Conservation (phyloP, 768 basidiomycete species). For the Mycena belliarum region DNA sequence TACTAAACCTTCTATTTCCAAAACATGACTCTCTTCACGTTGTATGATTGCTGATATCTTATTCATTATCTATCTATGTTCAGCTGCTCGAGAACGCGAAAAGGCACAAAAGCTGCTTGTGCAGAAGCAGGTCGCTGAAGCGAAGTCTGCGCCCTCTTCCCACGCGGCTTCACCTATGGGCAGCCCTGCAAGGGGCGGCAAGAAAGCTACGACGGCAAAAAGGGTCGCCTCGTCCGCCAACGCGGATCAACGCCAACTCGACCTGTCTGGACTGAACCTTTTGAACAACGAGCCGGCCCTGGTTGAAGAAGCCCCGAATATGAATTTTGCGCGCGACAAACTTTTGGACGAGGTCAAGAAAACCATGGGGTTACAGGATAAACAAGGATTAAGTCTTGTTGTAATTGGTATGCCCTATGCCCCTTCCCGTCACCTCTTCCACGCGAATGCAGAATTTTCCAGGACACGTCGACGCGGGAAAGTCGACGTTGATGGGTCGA, state of each 20-base stretch:
- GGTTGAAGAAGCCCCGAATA: constrained; percentile 60
- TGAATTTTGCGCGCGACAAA: constrained; percentile 75
- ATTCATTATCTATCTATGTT: constrained; percentile 40
- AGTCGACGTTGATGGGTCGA: constrained; percentile 96
- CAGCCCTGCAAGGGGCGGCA: constrained; percentile 43
- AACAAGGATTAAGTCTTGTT: constrained; percentile 80
- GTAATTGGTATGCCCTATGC: constrained; percentile 81
- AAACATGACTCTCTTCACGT: constrained; percentile 24
- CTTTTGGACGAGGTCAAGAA: constrained; percentile 77
- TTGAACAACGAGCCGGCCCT: constrained; percentile 39
- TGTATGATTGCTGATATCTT: constrained; percentile 36
- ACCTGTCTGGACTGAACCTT: constrained; percentile 76
- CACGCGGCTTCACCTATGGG: constrained; percentile 46
- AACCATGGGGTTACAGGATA: constrained; percentile 49
- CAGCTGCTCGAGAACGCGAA: constrained; percentile 82
- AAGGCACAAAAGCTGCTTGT: constrained; percentile 61
- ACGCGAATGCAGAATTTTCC: constrained; percentile 2
- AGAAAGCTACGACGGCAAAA: constrained; percentile 43
- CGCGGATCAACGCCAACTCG: constrained; percentile 61
- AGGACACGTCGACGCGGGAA: constrained; percentile 99
- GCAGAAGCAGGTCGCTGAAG: constrained; percentile 44
- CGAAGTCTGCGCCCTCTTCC: constrained; percentile 44
- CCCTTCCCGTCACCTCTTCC: neutral
- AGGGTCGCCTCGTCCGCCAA: constrained; percentile 22
- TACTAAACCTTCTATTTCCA: constrained; percentile 23